phyloP scores from a whole-genome alignment of 1,284 basidiomycete species.

The Sanguinoderma infundibulare region DNA sequence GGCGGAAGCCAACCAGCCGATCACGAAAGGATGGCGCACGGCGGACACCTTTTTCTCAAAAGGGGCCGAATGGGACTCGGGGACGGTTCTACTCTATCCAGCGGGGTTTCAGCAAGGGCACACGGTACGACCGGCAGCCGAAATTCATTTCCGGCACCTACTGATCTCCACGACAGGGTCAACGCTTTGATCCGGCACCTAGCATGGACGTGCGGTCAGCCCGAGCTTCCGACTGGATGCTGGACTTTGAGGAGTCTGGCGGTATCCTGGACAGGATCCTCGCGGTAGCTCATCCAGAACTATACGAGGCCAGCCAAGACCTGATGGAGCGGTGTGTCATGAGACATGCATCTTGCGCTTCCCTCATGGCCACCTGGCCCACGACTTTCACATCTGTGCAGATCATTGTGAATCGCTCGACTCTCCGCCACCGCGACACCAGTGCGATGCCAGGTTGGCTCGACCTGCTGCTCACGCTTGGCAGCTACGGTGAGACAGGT shows the following conservation, averaged over 20 bases:
- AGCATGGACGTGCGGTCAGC: no score
- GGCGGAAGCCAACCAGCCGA: background rate
- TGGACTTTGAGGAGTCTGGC: background rate
- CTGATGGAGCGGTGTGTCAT: background rate
- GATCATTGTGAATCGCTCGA: background rate
- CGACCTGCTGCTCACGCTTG: background rate
- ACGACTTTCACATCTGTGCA: background rate
- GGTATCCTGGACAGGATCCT: slow-evolving; percentile 1
- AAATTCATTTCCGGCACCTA: no score
- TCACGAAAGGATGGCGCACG: background rate
- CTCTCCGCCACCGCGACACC: background rate
- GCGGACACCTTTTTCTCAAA: background rate
- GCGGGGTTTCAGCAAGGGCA: no score
- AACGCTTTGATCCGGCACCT: no score
- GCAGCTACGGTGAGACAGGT: background rate
- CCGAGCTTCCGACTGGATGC: no score
- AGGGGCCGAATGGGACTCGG: no score
- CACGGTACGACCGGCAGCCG: no score
- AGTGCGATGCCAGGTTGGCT: background rate
- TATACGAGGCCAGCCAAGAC: background rate
- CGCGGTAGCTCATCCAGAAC: background rate
- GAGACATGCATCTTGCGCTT: background rate
- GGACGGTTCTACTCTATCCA: no score
- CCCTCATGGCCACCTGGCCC: background rate
- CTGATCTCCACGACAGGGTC: no score